These are phyloP conservation scores for Paramecium caudatum DNA, from an alignment of 73 alveolate species.

Conservation along the genomic window DNA sequence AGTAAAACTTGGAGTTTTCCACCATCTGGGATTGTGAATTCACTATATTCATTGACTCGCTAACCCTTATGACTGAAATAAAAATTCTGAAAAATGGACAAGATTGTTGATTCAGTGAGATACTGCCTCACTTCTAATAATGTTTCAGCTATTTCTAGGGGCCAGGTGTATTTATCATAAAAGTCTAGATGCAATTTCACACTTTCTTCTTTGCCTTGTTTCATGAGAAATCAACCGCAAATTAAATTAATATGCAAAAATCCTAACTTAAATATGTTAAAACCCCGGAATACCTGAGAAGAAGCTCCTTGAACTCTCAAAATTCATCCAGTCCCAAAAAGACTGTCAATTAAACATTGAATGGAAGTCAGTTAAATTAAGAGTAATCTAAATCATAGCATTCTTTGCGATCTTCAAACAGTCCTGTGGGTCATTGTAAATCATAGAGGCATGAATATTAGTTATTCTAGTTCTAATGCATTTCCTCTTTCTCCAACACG, in stretches of 20 bases:
- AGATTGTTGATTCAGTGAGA: conserved; percentile 73
- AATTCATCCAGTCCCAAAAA: conserved; percentile 41
- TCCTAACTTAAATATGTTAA: conserved; percentile 46
- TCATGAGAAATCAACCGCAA: conserved; percentile 61
- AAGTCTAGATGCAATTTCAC: conserved; percentile 56
- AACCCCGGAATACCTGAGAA: conserved; percentile 37
- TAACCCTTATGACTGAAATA: conserved; percentile 66
- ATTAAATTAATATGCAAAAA: conserved; percentile 51
- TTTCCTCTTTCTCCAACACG: conserved; percentile 28
- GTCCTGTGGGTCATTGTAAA: conserved; percentile 32
- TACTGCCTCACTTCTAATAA: conserved; percentile 71
- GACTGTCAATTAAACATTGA: conserved; percentile 7
- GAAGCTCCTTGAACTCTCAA: conserved; percentile 41
- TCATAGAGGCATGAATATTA: neutral
- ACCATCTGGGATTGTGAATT: conserved; percentile 54
- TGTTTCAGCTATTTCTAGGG: conserved; percentile 66
- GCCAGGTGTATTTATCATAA: conserved; percentile 65
- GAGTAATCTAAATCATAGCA: conserved; percentile 4
- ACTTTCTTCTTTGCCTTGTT: conserved; percentile 51
- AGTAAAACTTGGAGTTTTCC: neutral
- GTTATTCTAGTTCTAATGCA: neutral
- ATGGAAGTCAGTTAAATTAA: neutral
- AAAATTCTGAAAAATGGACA: conserved; percentile 66
- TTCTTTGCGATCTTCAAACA: conserved; percentile 42
- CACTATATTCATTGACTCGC: conserved; percentile 74